phyloP scores from a whole-genome alignment of 306 rosid species.

The Cicer chorassanicum region DNA sequence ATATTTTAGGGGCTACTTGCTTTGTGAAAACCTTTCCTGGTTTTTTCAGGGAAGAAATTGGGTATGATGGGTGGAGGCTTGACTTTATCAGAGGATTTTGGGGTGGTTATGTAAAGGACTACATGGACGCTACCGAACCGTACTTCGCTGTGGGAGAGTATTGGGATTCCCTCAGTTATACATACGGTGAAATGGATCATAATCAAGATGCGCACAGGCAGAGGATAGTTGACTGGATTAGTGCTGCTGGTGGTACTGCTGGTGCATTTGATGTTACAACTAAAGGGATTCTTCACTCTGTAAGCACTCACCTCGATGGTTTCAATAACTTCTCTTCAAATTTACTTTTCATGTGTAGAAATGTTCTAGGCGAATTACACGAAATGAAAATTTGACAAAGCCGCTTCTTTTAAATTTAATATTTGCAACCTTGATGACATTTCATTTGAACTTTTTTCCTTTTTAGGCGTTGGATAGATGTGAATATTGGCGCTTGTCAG shows the following conservation, averaged over 20 bases:
- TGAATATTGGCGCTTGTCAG: slow-evolving; percentile 98
- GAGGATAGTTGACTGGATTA: slow-evolving; percentile 96
- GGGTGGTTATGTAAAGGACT: slow-evolving; percentile 99
- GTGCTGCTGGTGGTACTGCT: slow-evolving; percentile 78
- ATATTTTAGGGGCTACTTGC: neutral
- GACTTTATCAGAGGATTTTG: slow-evolving; percentile 98
- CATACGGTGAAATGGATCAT: slow-evolving; percentile 88
- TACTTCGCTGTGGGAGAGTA: slow-evolving; percentile 89
- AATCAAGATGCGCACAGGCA: slow-evolving; percentile 98
- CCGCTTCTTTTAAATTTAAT: slow-evolving; percentile 10
- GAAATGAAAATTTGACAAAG: slow-evolving; percentile 11
- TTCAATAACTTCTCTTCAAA: slow-evolving; percentile 14
- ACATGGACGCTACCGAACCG: slow-evolving; percentile 80
- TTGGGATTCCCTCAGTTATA: slow-evolving; percentile 97
- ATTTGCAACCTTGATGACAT: slow-evolving; percentile 20
- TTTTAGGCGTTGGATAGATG: slow-evolving; percentile 77
- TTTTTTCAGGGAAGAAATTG: slow-evolving; percentile 78
- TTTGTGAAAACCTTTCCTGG: too few species aligned
- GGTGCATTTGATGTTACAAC: slow-evolving; percentile 99
- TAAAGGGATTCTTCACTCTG: slow-evolving; percentile 95
- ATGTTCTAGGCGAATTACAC: neutral
- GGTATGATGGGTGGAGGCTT: slow-evolving; percentile 99
- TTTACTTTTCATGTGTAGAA: neutral
- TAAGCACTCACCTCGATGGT: slow-evolving; percentile 54
- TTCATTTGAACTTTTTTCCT: slow-evolving; percentile 4